phyloP scores from a whole-genome alignment of 345 rosid genomes.

The Corymbia maculata region DNA sequence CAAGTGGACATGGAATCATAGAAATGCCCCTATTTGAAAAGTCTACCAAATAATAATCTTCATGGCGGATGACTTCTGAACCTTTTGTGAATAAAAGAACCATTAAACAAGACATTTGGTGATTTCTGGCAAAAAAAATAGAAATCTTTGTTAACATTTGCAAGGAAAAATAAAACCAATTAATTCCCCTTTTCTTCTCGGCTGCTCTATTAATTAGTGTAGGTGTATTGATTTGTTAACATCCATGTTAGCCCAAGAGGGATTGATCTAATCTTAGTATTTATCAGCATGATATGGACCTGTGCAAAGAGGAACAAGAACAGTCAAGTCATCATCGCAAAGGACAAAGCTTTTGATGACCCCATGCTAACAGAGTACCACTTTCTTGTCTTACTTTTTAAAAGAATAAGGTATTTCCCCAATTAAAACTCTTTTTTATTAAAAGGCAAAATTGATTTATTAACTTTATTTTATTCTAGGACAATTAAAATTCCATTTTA shows the following conservation, averaged over 20 bases:
- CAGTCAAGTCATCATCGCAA: neutral
- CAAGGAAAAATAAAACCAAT: neutral
- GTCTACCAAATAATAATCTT: neutral
- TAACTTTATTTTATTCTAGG: neutral
- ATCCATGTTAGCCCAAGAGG: neutral
- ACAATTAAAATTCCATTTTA: neutral
- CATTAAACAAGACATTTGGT: neutral
- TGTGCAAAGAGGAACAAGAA: neutral
- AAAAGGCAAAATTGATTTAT: neutral
- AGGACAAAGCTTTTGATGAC: neutral
- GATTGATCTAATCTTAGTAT: neutral
- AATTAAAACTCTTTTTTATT: neutral
- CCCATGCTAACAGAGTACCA: neutral
- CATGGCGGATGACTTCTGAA: neutral
- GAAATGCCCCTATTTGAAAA: neutral
- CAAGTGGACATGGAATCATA: neutral
- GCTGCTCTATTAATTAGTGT: neutral
- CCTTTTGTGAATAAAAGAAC: neutral
- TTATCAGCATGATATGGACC: neutral
- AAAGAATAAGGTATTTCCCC: neutral
- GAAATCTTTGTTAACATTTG: neutral
- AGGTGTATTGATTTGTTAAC: neutral
- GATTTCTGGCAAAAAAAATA: neutral
- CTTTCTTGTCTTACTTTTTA: neutral
- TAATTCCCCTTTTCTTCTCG: neutral